Evolutionary conservation across 2,329 filamentous ascomycete genomes (phyloP), one percentile per base, ranked within the genome.

Genomic region (Trichophyton equinum): DNA sequence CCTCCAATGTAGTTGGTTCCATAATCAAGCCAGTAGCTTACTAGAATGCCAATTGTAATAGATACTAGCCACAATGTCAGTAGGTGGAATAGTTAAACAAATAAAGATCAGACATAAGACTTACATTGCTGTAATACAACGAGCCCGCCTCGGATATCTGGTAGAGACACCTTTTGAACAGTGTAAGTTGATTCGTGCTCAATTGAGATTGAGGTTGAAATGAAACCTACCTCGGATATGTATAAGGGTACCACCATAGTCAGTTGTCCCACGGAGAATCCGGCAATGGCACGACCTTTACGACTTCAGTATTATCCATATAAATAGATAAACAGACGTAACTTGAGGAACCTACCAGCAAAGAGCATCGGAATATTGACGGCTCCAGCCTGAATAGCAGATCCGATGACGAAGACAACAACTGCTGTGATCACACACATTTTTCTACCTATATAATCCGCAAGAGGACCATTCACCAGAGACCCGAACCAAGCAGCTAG

Each of bases 171-270:
- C 78, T 61, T 76, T 70, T 42, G 15, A 9, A 61, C 0, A 25
- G 25, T 51, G 8, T 36, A 5, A 33, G 20, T 4, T 22, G 3
- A 15, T 2, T 9, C 7, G 4, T 36, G n/a, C 38, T 55, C 15
- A 33, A 36, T 4, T n/a, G 15, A 18, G 15, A 18, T 6, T 18
- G 9, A 3, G 6, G 6, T 2, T n/a, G 2, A 33, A 18, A 30
- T 15, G 1, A 5, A 71, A 64, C 70, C 69, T 72, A 63, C 77
- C 65, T 81, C 80, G 2, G 77, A 79, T 51, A 81, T 81, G 65
- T 82, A 82, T 25, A 82, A 68, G 0, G 80, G 80, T 1, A 78
- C 76, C 4, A 80, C 77, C 71, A 76, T 76, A 3, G 73, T 75
- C 57, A 78, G 65, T 64, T 70, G 68, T 3, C 71, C 78, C 8